Evolutionary conservation across 805 yeast genomes (phyloP).

Genomic region (Lipomyces starkeyi): DNA sequence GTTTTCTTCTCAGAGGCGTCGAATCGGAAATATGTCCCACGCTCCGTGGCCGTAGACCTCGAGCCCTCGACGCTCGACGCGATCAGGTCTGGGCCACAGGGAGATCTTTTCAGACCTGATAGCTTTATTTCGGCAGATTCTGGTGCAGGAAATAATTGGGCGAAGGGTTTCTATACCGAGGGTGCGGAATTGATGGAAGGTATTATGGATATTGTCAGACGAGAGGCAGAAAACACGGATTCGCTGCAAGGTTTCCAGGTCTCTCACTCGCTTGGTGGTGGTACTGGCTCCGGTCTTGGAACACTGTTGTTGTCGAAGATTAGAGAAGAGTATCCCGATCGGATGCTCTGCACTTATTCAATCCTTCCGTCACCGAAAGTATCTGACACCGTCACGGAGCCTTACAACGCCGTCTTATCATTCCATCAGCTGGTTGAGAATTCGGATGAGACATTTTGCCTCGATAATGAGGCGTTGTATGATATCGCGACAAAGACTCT

Average conservation of each 20-base stretch:
- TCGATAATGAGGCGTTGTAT: slow-evolving; percentile 92
- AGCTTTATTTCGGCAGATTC: slow-evolving; percentile 87
- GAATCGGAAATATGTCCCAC: slow-evolving; percentile 88
- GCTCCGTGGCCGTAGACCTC: slow-evolving; percentile 89
- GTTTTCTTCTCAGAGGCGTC: slow-evolving; percentile 89
- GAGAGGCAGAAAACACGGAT: slow-evolving; percentile 93
- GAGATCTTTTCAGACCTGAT: slow-evolving; percentile 89
- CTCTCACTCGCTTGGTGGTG: slow-evolving; percentile 83
- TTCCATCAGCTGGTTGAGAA: slow-evolving; percentile 89
- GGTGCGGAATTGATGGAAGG: slow-evolving; percentile 94
- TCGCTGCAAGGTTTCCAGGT: slow-evolving; percentile 95
- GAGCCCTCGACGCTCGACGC: slow-evolving; percentile 94
- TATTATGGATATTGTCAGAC: slow-evolving; percentile 85
- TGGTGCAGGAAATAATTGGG: slow-evolving; percentile 97
- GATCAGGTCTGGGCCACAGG: slow-evolving; percentile 79
- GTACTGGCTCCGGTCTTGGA: slow-evolving; percentile 98
- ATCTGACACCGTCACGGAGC: slow-evolving; percentile 93
- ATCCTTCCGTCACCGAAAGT: slow-evolving; percentile 92
- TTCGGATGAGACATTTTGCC: slow-evolving; percentile 92
- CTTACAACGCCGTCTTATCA: slow-evolving; percentile 90
- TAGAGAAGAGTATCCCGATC: slow-evolving; percentile 91
- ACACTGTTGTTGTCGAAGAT: slow-evolving; percentile 82
- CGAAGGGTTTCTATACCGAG: slow-evolving; percentile 95
- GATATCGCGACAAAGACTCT: slow-evolving; percentile 86
- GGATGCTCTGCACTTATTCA: slow-evolving; percentile 95